Percentiles rank a stretch among this genome's conserved stretches.
Evolutionary conservation across 208 protist species (phyloP).

Genomic region (Trypanosoma congolense): DNA sequence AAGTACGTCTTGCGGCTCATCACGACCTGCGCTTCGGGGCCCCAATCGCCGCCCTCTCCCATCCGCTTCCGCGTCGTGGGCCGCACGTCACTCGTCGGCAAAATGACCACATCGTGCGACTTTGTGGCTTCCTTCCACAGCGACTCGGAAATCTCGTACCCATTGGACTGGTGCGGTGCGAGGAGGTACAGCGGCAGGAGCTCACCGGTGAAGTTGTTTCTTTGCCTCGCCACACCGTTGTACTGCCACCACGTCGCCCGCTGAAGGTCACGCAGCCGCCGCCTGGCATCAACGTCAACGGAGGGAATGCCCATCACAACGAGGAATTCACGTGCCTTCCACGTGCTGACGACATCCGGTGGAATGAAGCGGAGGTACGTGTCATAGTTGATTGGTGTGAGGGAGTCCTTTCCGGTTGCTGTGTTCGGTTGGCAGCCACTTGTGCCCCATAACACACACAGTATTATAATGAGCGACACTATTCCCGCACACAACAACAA

Average conservation of each 20-base stretch:
- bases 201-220: constrained; percentile 27
- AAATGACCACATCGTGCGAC: constrained; percentile 9
- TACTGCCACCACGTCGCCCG: constrained; percentile 38
- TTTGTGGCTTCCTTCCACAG: not conserved
- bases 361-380: not conserved
- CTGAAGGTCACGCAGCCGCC: constrained; percentile 25
- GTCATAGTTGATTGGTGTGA: not conserved
- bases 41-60: constrained; percentile 20
- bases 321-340: not conserved
- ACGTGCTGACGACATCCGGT: not conserved
- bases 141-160: constrained; percentile 16
- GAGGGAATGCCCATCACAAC: constrained; percentile 29
- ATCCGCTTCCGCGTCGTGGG: constrained; percentile 18
- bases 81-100: constrained; percentile 30
- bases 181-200: constrained; percentile 30
- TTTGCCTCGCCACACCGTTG: constrained; percentile 25
- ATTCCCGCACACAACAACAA: not conserved
- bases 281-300: constrained; percentile 25
- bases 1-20: constrained; percentile 41
- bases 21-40: constrained; percentile 26
- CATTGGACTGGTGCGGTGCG: constrained; percentile 6
- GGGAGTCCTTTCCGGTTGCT: not conserved
- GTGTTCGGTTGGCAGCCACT: not conserved
- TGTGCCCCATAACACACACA: not conserved
- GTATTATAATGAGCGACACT: not conserved